These are phyloP conservation scores for Podaxis sp. DNA, from an alignment of 768 basidiomycete species.

Conservation along the genomic window DNA sequence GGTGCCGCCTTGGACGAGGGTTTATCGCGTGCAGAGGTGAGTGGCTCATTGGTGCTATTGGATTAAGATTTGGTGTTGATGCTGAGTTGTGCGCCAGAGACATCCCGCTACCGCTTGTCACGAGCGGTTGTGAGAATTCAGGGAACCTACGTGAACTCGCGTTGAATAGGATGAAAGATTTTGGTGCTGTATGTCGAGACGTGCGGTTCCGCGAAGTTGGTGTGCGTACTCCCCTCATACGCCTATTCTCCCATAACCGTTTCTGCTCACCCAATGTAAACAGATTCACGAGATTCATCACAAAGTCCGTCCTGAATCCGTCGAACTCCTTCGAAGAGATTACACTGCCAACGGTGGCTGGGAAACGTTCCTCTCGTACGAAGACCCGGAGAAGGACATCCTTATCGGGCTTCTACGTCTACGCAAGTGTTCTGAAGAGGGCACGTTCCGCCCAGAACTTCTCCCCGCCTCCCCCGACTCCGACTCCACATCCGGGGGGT, in stretches of 20 bases:
- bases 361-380: constrained; percentile 99
- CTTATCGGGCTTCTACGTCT: constrained; percentile 90
- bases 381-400: constrained; percentile 97
- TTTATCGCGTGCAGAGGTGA: constrained; percentile 95
- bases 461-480: constrained; percentile 57
- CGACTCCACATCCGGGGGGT: constrained; percentile 45
- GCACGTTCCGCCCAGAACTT: constrained; percentile 94
- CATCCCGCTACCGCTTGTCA: constrained; percentile 94
- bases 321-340: constrained; percentile 93
- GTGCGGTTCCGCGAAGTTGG: constrained; percentile 98
- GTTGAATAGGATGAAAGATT: constrained; percentile 97
- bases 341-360: constrained; percentile 98
- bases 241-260: constrained; percentile 3
- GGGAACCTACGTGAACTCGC: constrained; percentile 97
- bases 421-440: constrained; percentile 95
- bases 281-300: constrained; percentile 99
- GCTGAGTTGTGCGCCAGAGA: constrained; percentile 52
- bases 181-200: constrained; percentile 96
- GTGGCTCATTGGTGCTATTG: constrained; percentile 14
- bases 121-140: constrained; percentile 96
- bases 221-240: constrained; percentile 45
- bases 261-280: not conserved
- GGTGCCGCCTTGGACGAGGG: constrained; percentile 98
- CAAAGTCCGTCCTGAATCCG: constrained; percentile 92
- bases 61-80: constrained; percentile 1